These are phyloP conservation scores for Entomophthora muscae DNA, from an alignment of 371 early-diverging fungal species.

Conservation along the genomic window DNA sequence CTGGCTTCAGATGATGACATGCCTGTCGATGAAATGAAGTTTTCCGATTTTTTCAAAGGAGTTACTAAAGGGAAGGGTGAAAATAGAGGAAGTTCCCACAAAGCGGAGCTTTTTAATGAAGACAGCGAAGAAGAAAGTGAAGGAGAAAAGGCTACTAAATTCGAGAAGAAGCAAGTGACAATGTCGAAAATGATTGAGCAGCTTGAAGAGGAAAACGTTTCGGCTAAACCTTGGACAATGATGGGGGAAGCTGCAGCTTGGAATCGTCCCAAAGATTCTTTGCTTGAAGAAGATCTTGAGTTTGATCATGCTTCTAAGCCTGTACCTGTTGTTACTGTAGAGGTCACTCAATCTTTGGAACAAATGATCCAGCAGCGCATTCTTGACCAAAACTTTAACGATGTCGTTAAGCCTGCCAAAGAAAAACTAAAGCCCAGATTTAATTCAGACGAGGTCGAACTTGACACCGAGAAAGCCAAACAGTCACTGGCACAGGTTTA, in stretches of 20 bases:
- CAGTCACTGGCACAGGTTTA: slow-evolving; percentile 82
- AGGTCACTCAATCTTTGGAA: slow-evolving; percentile 71
- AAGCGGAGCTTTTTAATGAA: slow-evolving; percentile 14
- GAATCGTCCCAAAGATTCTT: slow-evolving; percentile 76
- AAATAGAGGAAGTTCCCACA: slow-evolving; percentile 18
- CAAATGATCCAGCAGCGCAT: slow-evolving; percentile 87
- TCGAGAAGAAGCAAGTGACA: slow-evolving; percentile 52
- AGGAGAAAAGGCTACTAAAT: slow-evolving; percentile 34
- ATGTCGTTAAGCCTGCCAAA: slow-evolving; percentile 43
- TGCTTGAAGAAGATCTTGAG: slow-evolving; percentile 85
- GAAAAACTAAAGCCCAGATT: slow-evolving; percentile 50
- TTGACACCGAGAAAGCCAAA: slow-evolving; percentile 64
- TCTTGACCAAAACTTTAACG: slow-evolving; percentile 56
- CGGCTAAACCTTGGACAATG: slow-evolving; percentile 71
- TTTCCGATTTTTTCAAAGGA: slow-evolving; percentile 4
- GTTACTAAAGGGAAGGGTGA: slow-evolving; percentile 9
- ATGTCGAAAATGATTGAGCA: slow-evolving; percentile 47
- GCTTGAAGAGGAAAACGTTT: slow-evolving; percentile 73
- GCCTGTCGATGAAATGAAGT: slow-evolving; percentile 22
- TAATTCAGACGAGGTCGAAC: slow-evolving; percentile 51
- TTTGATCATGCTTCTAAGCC: slow-evolving; percentile 82
- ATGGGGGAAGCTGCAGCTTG: slow-evolving; percentile 59
- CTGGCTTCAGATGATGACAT: slow-evolving; percentile 23
- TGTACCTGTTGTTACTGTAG: slow-evolving; percentile 87
- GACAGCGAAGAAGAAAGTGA: slow-evolving; percentile 9